phyloP scores from a whole-genome alignment of 805 yeast genomes.

The Metschnikowia cerradonensis region DNA sequence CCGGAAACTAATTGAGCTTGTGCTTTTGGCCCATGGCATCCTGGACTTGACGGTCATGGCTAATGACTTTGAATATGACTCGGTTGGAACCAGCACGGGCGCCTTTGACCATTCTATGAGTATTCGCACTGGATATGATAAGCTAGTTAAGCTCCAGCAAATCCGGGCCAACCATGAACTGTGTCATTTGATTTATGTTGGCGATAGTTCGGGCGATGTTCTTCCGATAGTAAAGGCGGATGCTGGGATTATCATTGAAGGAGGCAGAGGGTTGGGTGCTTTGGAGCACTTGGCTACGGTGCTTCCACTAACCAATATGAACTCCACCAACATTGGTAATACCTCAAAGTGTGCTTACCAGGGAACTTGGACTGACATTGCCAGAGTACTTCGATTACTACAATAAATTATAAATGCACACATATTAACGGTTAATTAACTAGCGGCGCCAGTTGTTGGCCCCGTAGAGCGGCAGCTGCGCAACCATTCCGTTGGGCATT shows the following conservation, averaged over 20 bases:
- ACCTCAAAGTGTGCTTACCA: neutral
- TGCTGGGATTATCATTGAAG: slow-evolving; percentile 43
- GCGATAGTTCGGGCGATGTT: slow-evolving; percentile 60
- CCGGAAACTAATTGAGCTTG: slow-evolving; percentile 39
- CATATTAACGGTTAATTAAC: neutral
- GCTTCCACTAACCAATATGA: neutral
- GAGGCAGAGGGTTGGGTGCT: slow-evolving; percentile 17
- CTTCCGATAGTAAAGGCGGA: slow-evolving; percentile 42
- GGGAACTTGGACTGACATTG: slow-evolving; percentile 6
- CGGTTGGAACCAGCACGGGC: slow-evolving; percentile 27
- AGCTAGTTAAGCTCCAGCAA: slow-evolving; percentile 24
- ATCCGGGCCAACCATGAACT: slow-evolving; percentile 8
- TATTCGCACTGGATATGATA: slow-evolving; percentile 55
- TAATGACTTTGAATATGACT: slow-evolving; percentile 48
- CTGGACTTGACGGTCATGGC: slow-evolving; percentile 33
- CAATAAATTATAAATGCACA: neutral
- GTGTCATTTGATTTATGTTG: slow-evolving; percentile 43
- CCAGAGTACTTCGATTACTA: neutral
- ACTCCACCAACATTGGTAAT: too few relatives aligned
- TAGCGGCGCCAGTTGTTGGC: slow-evolving; percentile 17
- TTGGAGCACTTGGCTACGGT: slow-evolving; percentile 2
- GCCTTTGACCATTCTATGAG: slow-evolving; percentile 16
- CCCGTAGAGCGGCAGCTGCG: slow-evolving; percentile 21
- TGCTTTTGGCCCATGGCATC: slow-evolving; percentile 21
- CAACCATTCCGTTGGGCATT: slow-evolving; percentile 28